Percentiles rank a stretch among this genome's conserved stretches.
These are phyloP conservation scores for Pestalotiopsis sp. DNA, from an alignment of 2,329 filamentous ascomycete species.

Conservation along the genomic window DNA sequence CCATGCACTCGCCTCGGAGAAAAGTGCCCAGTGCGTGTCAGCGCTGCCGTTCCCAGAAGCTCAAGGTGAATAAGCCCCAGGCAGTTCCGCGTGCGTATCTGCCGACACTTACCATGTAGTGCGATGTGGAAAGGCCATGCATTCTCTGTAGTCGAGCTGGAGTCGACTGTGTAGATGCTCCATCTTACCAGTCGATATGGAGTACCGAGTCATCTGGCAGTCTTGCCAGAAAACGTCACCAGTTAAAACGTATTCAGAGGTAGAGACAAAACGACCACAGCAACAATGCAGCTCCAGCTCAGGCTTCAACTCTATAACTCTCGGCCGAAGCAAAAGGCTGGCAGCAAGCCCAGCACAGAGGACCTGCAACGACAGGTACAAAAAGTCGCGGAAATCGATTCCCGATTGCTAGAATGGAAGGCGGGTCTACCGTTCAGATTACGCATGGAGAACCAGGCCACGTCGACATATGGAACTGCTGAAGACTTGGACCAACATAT, in stretches of 20 bases:
- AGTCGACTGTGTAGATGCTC: constrained; percentile 18
- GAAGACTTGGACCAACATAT: neutral
- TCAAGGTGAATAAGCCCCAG: neutral
- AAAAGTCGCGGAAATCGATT: neutral
- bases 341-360: neutral
- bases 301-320: neutral
- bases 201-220: constrained; percentile 6
- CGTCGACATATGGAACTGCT: neutral
- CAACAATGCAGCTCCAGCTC: neutral
- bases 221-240: too few relatives aligned
- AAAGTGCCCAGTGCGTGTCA: neutral
- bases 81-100: neutral
- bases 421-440: neutral
- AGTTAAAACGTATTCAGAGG: too few relatives aligned
- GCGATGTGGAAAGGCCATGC: constrained; percentile 28
- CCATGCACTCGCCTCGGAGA: neutral
- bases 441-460: too few relatives aligned
- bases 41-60: constrained; percentile 4
- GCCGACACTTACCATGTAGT: constrained; percentile 11
- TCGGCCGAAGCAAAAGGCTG: neutral
- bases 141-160: constrained; percentile 28
- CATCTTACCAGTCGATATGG: constrained; percentile 1
- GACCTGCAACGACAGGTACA: neutral
- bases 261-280: too few relatives aligned
- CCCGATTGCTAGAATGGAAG: neutral